Evolutionary conservation across 768 basidiomycete species (phyloP).

Genomic region (Panaeolus papilionaceus): DNA sequence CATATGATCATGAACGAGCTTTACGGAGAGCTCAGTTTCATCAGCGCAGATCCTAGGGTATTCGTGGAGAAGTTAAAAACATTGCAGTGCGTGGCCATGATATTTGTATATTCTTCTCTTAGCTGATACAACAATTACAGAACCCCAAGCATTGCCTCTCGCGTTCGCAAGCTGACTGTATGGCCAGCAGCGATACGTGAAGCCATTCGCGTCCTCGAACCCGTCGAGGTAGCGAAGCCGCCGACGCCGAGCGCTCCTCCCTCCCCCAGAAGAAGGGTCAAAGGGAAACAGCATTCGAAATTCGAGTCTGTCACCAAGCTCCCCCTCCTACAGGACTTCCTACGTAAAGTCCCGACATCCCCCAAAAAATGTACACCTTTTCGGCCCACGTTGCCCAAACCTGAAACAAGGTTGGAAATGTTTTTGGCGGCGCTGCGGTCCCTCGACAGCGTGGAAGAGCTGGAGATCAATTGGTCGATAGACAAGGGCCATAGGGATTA

Average conservation of each 20-base stretch:
- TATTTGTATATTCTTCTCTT: background rate
- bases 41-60: constrained; percentile 27
- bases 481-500: constrained; percentile 26
- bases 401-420: constrained; percentile 24
- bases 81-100: constrained; percentile 29
- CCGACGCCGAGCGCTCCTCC: background rate
- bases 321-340: constrained; percentile 1
- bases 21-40: constrained; percentile 30
- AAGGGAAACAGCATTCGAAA: constrained; percentile 1
- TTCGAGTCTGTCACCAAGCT: constrained; percentile 7
- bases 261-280: background rate
- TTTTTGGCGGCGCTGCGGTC: constrained; percentile 24
- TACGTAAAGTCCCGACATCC: constrained; percentile 1
- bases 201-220: constrained; percentile 26
- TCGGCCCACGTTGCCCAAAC: constrained; percentile 19
- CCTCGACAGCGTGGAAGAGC: constrained; percentile 28
- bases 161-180: constrained; percentile 33
- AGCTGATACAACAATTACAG: constrained; percentile 15
- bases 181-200: constrained; percentile 34
- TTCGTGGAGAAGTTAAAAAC: constrained; percentile 29
- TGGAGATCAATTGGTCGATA: constrained; percentile 31
- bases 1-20: constrained; percentile 30
- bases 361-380: constrained; percentile 9
- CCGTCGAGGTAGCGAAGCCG: constrained; percentile 9
- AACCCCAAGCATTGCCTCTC: constrained; percentile 24